A percentile compares a stretch with the other conserved stretches of the same genome.
phyloP scores from a whole-genome alignment of 768 basidiomycete genomes.

The Pleurotus eryngii region DNA sequence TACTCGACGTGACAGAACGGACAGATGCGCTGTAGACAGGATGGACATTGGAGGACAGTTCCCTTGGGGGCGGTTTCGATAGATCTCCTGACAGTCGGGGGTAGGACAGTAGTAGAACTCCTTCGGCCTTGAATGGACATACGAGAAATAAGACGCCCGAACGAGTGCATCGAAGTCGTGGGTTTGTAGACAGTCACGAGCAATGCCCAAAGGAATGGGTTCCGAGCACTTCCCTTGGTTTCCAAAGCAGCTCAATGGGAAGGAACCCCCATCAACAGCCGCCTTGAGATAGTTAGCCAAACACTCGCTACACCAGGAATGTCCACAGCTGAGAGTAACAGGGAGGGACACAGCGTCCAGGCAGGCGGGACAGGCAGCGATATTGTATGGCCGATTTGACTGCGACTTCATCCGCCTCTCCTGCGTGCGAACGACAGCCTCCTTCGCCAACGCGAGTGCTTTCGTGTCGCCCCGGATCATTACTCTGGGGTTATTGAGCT shows the following conservation, averaged over 20 bases:
- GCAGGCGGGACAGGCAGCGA: constrained; percentile 63
- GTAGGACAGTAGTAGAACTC: constrained; percentile 78
- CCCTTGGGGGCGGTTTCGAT: constrained; percentile 47
- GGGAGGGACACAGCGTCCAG: constrained; percentile 53
- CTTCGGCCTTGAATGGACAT: constrained; percentile 54
- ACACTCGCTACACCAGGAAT: constrained; percentile 66
- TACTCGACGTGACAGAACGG: constrained; percentile 47
- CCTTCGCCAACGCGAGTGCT: constrained; percentile 39
- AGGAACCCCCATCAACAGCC: constrained; percentile 51
- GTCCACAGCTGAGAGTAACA: constrained; percentile 57
- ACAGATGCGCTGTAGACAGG: constrained; percentile 55
- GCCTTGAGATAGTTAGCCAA: constrained; percentile 55
- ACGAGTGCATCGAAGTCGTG: constrained; percentile 53
- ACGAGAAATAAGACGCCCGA: constrained; percentile 55
- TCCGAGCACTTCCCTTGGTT: constrained; percentile 55
- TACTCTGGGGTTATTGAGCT: constrained; percentile 40
- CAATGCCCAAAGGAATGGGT: constrained; percentile 50
- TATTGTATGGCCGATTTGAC: constrained; percentile 11
- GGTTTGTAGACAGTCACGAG: constrained; percentile 46
- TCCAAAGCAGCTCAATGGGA: constrained; percentile 75
- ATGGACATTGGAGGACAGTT: constrained; percentile 50
- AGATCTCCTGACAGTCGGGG: constrained; percentile 74
- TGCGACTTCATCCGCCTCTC: constrained; percentile 16
- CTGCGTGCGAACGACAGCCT: constrained; percentile 33
- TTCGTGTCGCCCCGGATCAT: constrained; percentile 53